Percentiles rank a stretch among this genome's conserved stretches.
Evolutionary conservation across 148 eudicot genomes (phyloP).

Genomic region (Fallopia convolvulus): DNA sequence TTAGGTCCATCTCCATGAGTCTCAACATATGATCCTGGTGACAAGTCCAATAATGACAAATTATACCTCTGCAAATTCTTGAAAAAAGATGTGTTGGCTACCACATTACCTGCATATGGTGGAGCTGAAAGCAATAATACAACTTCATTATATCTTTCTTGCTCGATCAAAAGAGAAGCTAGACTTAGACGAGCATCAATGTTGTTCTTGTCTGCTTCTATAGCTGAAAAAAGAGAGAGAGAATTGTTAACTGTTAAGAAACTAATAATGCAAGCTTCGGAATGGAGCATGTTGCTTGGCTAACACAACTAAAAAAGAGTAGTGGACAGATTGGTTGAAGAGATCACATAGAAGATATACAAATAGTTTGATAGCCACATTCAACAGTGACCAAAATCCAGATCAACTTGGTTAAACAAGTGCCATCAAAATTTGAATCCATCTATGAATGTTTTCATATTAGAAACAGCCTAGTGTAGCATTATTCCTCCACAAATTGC

Average conservation of each 20-base stretch:
- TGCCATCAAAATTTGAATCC: neutral
- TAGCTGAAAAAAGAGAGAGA: conserved; percentile 37
- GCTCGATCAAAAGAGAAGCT: conserved; percentile 65
- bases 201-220: conserved; percentile 44
- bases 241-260: neutral
- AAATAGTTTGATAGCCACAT: neutral
- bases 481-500: neutral
- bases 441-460: neutral
- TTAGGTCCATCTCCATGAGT: conserved; percentile 23
- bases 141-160: conserved; percentile 69
- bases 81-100: neutral
- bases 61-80: neutral
- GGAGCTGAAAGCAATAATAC: conserved; percentile 74
- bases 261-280: neutral
- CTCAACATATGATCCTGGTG: conserved; percentile 29
- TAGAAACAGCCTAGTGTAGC: neutral
- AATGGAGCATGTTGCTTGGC: conserved; percentile 2
- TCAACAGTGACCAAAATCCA: neutral
- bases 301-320: neutral
- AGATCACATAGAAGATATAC: neutral
- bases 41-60: neutral
- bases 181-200: conserved; percentile 66
- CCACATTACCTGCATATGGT: conserved; percentile 37
- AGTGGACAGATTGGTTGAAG: neutral
- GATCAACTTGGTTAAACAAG: neutral